A percentile compares a stretch with the other conserved stretches of the same genome.
Conservation (phyloP, 202 grass and related monocot species). For the Setaria italica region DNA sequence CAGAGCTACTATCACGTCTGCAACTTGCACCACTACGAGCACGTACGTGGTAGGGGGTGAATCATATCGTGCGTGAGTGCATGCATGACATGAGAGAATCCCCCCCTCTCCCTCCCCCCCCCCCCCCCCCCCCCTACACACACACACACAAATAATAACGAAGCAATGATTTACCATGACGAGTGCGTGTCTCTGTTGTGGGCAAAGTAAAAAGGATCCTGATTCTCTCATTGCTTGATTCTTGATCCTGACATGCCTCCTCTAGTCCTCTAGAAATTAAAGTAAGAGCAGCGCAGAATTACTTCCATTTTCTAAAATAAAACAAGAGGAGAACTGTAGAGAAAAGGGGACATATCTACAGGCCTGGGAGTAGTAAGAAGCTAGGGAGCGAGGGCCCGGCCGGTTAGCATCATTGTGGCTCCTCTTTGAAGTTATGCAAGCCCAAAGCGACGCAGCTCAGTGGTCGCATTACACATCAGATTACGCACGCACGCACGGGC, state of each 20-base stretch:
- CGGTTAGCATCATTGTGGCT: slow-evolving; percentile 66
- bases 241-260: slow-evolving; percentile 34
- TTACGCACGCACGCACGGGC: slow-evolving; percentile 29
- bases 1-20: background rate
- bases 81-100: slow-evolving; percentile 16
- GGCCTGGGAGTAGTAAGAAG: too few species aligned
- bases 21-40: background rate
- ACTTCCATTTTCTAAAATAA: too few species aligned
- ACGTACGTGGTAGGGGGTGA: slow-evolving; percentile 9
- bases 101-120: too few species aligned
- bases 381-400: background rate
- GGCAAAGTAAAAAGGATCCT: slow-evolving; percentile 41
- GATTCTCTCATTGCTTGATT: slow-evolving; percentile 46
- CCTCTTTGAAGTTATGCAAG: slow-evolving; percentile 82
- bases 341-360: too few species aligned
- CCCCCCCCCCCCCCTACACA: too few species aligned
- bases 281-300: background rate
- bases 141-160: background rate
- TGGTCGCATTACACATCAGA: slow-evolving; percentile 54
- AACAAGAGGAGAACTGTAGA: too few species aligned
- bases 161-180: background rate
- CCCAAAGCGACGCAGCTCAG: slow-evolving; percentile 41
- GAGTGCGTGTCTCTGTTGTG: slow-evolving; percentile 52
- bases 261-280: background rate
- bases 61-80: slow-evolving; percentile 10